Evolutionary conservation across 495 filamentous ascomycete genomes (phyloP).

Genomic region (Penicillium maclennaniae): DNA sequence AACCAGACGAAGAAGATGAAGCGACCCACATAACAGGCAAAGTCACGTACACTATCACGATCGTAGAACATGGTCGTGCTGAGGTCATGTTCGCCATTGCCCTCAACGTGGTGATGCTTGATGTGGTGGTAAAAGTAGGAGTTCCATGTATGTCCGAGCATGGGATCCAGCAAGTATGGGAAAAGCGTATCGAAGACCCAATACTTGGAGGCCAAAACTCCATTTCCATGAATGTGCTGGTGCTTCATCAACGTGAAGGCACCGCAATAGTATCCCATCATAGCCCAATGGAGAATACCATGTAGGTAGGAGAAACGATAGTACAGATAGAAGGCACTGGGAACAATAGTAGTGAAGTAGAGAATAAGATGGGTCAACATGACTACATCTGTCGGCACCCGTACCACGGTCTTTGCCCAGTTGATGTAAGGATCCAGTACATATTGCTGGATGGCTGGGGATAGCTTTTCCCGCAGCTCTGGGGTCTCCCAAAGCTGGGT

Average conservation of each 20-base stretch:
- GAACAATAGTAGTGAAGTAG: slow-evolving; percentile 64
- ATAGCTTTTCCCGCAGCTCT: slow-evolving; percentile 32
- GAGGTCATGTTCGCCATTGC: slow-evolving; percentile 72
- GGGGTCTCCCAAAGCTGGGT: slow-evolving; percentile 49
- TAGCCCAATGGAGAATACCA: slow-evolving; percentile 56
- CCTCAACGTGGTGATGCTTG: slow-evolving; percentile 81
- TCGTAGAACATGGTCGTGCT: slow-evolving; percentile 74
- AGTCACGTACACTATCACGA: slow-evolving; percentile 60
- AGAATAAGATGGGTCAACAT: slow-evolving; percentile 73
- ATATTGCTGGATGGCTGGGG: slow-evolving; percentile 36
- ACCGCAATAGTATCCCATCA: slow-evolving; percentile 62
- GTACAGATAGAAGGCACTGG: slow-evolving; percentile 62
- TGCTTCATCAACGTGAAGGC: slow-evolving; percentile 78
- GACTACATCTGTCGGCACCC: slow-evolving; percentile 63
- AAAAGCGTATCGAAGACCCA: slow-evolving; percentile 56
- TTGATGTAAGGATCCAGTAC: slow-evolving; percentile 54
- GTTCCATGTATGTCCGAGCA: slow-evolving; percentile 82
- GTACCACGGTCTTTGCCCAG: slow-evolving; percentile 52
- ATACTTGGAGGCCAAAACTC: slow-evolving; percentile 54
- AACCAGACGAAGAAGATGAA: slow-evolving; percentile 71
- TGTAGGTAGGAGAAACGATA: slow-evolving; percentile 62
- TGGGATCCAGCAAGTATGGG: slow-evolving; percentile 68
- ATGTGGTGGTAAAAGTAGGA: slow-evolving; percentile 82
- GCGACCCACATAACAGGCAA: slow-evolving; percentile 64
- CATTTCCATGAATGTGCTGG: slow-evolving; percentile 75